Base-by-base conservation (phyloP, 2,329 filamentous ascomycete species). In the Trichoderma sp. region DNA sequence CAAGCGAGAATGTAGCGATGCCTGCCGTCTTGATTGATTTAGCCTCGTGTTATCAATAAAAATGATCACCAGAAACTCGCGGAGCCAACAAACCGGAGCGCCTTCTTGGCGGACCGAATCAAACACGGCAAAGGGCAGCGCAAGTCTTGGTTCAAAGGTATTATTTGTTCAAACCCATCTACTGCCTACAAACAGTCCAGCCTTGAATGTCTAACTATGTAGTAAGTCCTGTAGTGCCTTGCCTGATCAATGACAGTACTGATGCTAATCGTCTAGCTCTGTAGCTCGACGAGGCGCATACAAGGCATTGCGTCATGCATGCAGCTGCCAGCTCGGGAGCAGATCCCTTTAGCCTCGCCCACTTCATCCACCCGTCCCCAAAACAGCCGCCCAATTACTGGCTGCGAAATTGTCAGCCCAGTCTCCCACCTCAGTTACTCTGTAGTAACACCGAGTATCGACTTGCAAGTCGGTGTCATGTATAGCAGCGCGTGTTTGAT, bases 271-370 rank as follows among this genome's bases (percentile, higher is more conserved):
- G 48, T 6, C 28, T 26, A 34, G 24, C 43, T 26, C 39, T 43
- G 24, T 19, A 24, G 30, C 44, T 59, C 44, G 19, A 28, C 15
- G 19, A 15, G 34, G 34, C 19, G 45, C 57, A 50, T 60, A 24
- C 19, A 60, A 19, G 30, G 45, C 21, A 15, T 24, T 14, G 28
- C 5, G 34, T 15, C 3, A 34, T 34, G 30, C 19, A 5, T 43
- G 24, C 55, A 47, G 41, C 55, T 41, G 41, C 21, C 19, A 51
- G 21, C 48, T 51, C 48, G 14, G 15, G 24, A 58, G 59, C 59
- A 62, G 59, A 62, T 62, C 59, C 59, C 34, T 62, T 62, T 62
- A 54, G 59, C 39, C 48, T 39, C 34, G 9, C 34, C 34, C 34
- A 39, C 34, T 39, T 62, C 47, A 62, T 43, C 58, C 58, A 44